Evolutionary conservation across 805 yeast species (phyloP), one percentile per base, ranked within the genome.

Genomic region (Myxozyma kluyveri): DNA sequence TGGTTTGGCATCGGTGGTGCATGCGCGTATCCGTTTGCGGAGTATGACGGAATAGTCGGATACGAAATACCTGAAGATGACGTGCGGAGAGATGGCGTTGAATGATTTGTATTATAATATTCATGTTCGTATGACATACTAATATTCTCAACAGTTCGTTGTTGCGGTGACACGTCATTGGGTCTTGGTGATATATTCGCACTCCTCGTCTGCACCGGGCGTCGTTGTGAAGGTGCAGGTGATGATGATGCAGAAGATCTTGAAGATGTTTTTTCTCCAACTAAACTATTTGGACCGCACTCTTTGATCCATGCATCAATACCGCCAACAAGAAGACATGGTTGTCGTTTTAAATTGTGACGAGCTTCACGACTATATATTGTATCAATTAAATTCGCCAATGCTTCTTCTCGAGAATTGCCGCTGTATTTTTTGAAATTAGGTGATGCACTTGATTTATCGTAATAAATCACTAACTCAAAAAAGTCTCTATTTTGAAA

Each of bases 381-480:
- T 17, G 73, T 66, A 18, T 67, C 60, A 1, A 69, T 51, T 36
- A 78, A 67, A 42, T 73, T 68, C 39, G 69, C 53, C 55, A 42
- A 59, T 44, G 46, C 56, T 18, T 51, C 35, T 4, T 52, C 45
- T 40, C 46, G 61, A 5, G 44, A 45, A 42, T 53, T 59, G 17
- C 27, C 36, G 19, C 32, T 38, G 33, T 6, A 57, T 64, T 64
- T 31, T 50, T 14, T 29, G 24, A 63, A 59, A 7, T 53, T 14
- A 10, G 35, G 38, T 3, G 48, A 21, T 26, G 26, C 17, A 37
- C 58, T 59, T 40, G 61, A 53, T n/a, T 72, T 68, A 65, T 86
- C 87, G 63, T 88, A 82, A 1, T 86, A 60, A 2, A 90, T 82
- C 1, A 91, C 72, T 40, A 81, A 69, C 44, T 84, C 87, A 64